These are phyloP conservation scores for Lipomyces chichibuensis DNA, from an alignment of 805 yeast species.

Conservation along the genomic window DNA sequence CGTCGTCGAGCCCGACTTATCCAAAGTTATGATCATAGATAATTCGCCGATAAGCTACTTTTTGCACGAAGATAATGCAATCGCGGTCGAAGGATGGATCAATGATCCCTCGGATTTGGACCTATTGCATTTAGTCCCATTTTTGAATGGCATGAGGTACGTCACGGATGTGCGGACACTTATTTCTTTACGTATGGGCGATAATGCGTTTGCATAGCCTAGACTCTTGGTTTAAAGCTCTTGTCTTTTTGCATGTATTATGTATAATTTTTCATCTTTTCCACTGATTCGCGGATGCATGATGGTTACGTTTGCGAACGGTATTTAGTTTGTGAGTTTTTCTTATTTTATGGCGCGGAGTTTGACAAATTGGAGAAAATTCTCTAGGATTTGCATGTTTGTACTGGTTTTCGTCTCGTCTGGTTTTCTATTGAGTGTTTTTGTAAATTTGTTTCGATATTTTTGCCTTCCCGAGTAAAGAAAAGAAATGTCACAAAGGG, in stretches of 20 bases:
- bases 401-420: not conserved
- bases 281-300: not conserved
- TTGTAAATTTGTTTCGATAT: not conserved
- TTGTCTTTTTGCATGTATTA: not conserved
- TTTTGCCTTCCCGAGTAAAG: not conserved
- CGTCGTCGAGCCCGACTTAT: conserved; percentile 58
- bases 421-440: not conserved
- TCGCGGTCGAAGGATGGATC: conserved; percentile 96
- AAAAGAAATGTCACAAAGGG: not conserved
- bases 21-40: conserved; percentile 77
- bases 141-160: conserved; percentile 72
- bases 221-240: not conserved
- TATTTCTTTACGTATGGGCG: conserved; percentile 55
- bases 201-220: conserved; percentile 27
- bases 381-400: conserved; percentile 6
- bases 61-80: conserved; percentile 82
- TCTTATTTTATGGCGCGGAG: not conserved
- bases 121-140: conserved; percentile 76
- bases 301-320: not conserved
- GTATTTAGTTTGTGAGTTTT: not conserved
- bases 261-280: not conserved
- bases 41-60: conserved; percentile 92
- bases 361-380: not conserved
- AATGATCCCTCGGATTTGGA: conserved; percentile 92
- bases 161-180: conserved; percentile 84